Conservation (phyloP, 495 filamentous ascomycete species). For the Paragyromitra xinjiangensis region DNA sequence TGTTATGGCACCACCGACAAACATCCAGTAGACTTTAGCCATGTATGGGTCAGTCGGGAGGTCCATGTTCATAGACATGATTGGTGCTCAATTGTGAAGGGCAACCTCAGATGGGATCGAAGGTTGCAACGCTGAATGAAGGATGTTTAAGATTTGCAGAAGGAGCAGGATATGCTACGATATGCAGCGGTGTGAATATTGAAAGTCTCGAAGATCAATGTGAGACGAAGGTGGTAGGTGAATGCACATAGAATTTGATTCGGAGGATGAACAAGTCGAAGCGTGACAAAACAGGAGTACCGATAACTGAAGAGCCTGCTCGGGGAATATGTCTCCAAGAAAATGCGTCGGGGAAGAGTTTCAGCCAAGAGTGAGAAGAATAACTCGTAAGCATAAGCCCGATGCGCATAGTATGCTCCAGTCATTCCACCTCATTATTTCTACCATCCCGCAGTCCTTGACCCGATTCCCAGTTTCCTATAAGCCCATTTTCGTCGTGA, state of each 20-base stretch:
- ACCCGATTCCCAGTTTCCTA: background rate
- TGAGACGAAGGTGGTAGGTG: background rate
- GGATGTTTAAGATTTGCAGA: constrained; percentile 4
- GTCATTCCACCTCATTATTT: background rate
- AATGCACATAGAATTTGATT: background rate
- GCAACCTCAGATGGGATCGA: background rate
- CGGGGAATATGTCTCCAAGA: background rate
- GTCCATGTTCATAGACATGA: constrained; percentile 39
- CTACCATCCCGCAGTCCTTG: background rate
- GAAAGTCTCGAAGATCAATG: background rate
- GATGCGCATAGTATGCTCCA: background rate
- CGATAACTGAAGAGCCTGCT: constrained; percentile 1
- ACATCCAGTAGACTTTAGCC: constrained; percentile 69
- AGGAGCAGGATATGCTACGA: background rate
- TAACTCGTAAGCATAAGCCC: constrained; percentile 5
- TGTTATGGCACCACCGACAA: constrained; percentile 67
- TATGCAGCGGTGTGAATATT: constrained; percentile 15
- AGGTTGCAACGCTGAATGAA: background rate
- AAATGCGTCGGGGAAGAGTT: constrained; percentile 2
- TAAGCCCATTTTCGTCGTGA: background rate
- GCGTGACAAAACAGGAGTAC: background rate
- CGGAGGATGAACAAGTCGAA: background rate
- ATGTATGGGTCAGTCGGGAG: constrained; percentile 59
- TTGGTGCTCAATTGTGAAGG: constrained; percentile 3
- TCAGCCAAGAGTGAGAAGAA: constrained; percentile 16